Evolutionary conservation across 441 rosid genomes (phyloP).

Genomic region (Melastoma candidum): DNA sequence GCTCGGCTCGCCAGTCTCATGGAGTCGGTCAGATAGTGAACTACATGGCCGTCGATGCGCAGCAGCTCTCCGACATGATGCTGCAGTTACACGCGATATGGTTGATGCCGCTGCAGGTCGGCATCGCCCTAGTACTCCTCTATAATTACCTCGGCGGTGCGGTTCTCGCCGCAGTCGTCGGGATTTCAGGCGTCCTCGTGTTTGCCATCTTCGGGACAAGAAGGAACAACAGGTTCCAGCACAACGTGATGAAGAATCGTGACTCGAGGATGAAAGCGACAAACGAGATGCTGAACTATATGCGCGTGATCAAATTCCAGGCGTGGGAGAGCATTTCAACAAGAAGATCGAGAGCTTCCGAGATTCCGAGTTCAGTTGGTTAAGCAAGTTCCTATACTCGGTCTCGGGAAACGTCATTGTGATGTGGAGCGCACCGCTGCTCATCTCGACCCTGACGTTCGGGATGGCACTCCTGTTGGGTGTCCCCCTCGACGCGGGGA

Average conservation of each 20-base stretch:
- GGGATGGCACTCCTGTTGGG: slow-evolving; percentile 60
- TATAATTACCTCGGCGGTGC: slow-evolving; percentile 54
- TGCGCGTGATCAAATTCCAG: slow-evolving; percentile 93
- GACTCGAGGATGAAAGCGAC: slow-evolving; percentile 91
- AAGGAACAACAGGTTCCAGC: slow-evolving; percentile 62
- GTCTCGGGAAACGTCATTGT: slow-evolving; percentile 60
- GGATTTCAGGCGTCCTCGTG: slow-evolving; percentile 37
- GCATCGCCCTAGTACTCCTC: slow-evolving; percentile 58
- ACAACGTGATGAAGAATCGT: slow-evolving; percentile 56
- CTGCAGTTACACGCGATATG: slow-evolving; percentile 79
- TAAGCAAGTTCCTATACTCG: slow-evolving; percentile 74
- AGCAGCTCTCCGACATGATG: slow-evolving; percentile 96
- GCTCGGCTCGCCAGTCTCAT: slow-evolving; percentile 85
- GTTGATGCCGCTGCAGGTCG: slow-evolving; percentile 79
- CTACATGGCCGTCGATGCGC: slow-evolving; percentile 97
- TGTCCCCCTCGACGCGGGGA: slow-evolving; percentile 69
- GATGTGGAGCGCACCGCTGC: slow-evolving; percentile 73
- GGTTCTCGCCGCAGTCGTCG: slow-evolving; percentile 46
- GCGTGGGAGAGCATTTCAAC: slow-evolving; percentile 94
- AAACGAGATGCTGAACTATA: slow-evolving; percentile 84
- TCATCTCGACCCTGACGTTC: slow-evolving; percentile 69
- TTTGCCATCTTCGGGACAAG: slow-evolving; percentile 45
- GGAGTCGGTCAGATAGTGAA: slow-evolving; percentile 95
- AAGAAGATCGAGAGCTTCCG: slow-evolving; percentile 61
- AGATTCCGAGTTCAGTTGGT: slow-evolving; percentile 66